phyloP scores from a whole-genome alignment of 257 asterid species.

The Linderniella brevidens region DNA sequence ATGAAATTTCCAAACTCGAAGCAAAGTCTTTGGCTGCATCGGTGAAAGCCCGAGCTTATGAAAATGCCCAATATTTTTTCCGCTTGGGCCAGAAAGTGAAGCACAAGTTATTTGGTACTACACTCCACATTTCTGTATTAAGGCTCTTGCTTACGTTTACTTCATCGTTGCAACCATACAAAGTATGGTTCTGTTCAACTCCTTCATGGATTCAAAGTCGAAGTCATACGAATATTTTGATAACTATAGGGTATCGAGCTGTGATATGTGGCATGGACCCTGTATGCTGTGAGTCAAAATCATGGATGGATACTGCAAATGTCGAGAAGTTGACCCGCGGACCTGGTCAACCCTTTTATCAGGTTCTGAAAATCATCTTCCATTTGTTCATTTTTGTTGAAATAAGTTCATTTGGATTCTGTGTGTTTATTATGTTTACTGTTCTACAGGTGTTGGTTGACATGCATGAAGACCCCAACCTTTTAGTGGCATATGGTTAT shows the following conservation, averaged over 20 bases:
- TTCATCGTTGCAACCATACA: too few species aligned
- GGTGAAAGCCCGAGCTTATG: conserved; percentile 64
- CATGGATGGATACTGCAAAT: conserved; percentile 87
- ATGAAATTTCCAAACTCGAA: conserved; percentile 74
- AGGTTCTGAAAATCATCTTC: conserved; percentile 27
- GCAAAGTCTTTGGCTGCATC: conserved; percentile 80
- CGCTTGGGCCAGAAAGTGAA: conserved; percentile 92
- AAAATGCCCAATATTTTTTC: conserved; percentile 56
- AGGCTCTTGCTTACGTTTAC: too few species aligned
- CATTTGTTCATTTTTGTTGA: background rate
- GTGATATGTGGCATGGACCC: conserved; percentile 98
- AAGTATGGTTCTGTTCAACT: too few species aligned
- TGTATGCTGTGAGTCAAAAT: conserved; percentile 76
- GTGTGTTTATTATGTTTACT: too few species aligned
- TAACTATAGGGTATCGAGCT: conserved; percentile 48
- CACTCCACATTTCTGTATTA: conserved; percentile 1
- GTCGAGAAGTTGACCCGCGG: conserved; percentile 62
- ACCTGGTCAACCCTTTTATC: conserved; percentile 91
- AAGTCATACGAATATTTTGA: too few species aligned
- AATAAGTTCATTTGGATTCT: too few species aligned
- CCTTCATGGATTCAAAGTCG: too few species aligned
- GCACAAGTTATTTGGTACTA: conserved; percentile 72
- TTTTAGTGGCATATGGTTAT: conserved; percentile 85
- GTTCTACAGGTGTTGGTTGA: conserved; percentile 62
- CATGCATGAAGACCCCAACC: conserved; percentile 54